Evolutionary conservation across 768 basidiomycete genomes (phyloP), one percentile per base, ranked within the genome.

Genomic region (Kwoniella bestiolae): DNA sequence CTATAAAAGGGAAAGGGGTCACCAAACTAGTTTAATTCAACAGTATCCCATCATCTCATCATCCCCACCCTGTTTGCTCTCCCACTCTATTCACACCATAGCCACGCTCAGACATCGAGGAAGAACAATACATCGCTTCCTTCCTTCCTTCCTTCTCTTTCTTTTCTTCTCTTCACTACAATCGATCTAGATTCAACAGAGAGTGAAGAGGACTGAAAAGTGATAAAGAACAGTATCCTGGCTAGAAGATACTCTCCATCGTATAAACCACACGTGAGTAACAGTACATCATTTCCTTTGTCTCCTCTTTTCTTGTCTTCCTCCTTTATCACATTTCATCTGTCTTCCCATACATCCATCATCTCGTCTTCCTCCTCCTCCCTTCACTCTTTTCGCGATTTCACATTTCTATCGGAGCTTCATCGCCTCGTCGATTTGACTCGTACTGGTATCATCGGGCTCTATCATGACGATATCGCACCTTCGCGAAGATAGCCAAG

Each of bases 211-310:
- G n/a, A n/a, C n/a, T n/a, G n/a, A n/a, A n/a, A n/a, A n/a, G n/a
- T n/a, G n/a, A n/a, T n/a, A n/a, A n/a, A 16, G 3, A 41, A 16
- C 12, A 41, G 11, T 18, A 16, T 41, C 38, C 18, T 18, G 12
- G 38, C 12, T 41, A 3, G 18, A 41, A 8, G 38, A 41, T 11
- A 14, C 18, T 3, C 14, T 14, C 12, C 4, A 14, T 41, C 38
- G 38, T 41, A 41, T 41, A 41, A n/a, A 14, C 29, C n/a, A 55
- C 32, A 55, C 32, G 52, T 55, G 52, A 55, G 52, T 55, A n/a
- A n/a, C n/a, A n/a, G n/a, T n/a, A 2, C 18, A 55, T 38, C 31
- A 21, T 34, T n/a, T 38, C 52, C 52, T 55, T 35, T 55, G 32
- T 16, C n/a, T 12, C 5, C 28, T 18, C 11, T 14, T 7, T 28